phyloP scores from a whole-genome alignment of 2,329 filamentous ascomycete genomes.

The Leptographium wingfieldii region DNA sequence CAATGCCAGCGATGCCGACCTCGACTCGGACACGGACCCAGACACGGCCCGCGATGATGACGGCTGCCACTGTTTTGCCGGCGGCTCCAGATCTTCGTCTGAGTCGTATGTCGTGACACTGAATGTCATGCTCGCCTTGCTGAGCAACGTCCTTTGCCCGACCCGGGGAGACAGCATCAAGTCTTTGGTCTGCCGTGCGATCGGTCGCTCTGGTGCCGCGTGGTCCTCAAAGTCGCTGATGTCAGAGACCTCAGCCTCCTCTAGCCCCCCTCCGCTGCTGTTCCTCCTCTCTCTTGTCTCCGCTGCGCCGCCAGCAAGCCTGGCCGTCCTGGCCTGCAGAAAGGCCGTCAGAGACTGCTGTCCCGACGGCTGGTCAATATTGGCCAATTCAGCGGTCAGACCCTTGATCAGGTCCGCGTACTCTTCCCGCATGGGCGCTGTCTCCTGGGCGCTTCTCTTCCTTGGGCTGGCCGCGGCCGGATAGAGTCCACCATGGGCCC shows the following conservation, averaged over 20 bases:
- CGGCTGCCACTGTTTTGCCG: not conserved
- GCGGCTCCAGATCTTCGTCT: conserved; percentile 8
- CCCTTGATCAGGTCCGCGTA: conserved; percentile 30
- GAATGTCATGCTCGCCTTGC: conserved; percentile 10
- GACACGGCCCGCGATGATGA: not conserved
- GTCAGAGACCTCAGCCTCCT: conserved; percentile 31
- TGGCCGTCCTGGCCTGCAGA: not conserved
- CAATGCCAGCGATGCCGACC: not conserved
- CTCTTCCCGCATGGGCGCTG: conserved; percentile 15
- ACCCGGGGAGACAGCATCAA: not conserved
- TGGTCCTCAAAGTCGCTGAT: conserved; percentile 43
- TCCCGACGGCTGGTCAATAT: conserved; percentile 10
- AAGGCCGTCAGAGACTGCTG: conserved; percentile 3
- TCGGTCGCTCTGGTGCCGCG: not conserved
- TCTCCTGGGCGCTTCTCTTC: conserved; percentile 11
- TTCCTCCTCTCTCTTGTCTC: not conserved
- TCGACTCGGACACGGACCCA: not conserved
- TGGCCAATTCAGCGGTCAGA: conserved; percentile 29
- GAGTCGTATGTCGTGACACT: conserved; percentile 9
- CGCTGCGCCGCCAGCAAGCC: not conserved
- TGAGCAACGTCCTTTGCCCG: conserved; percentile 4
- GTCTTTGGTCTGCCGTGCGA: not conserved
- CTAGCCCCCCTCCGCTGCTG: not conserved
- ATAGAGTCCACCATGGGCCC: conserved; percentile 35
- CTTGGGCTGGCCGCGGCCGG: conserved; percentile 23